Evolutionary conservation across 164 flowering plant genomes (phyloP), one percentile per base, ranked within the genome.

Genomic region (Macadamia integrifolia): DNA sequence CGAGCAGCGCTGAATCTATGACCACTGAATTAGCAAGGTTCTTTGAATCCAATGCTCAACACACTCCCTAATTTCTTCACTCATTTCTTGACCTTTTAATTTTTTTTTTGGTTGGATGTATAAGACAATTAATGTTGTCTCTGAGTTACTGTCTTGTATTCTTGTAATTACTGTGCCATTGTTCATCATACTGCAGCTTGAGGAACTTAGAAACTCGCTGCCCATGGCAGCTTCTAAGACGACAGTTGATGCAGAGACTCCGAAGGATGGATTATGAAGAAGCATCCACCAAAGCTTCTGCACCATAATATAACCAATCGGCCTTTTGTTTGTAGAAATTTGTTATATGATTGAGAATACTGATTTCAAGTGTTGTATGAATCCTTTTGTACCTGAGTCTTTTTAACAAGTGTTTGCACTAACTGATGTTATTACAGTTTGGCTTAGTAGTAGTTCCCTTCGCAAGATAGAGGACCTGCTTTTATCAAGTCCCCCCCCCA

Each of bases 131-230:
- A 55, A 17, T 12, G 64, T 50, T 29, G 3, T 46, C 50, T 3
- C 13, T 46, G 50, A 46, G 50, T 46, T 46, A 8, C 50, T 11
- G 13, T 3, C 9, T 46, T 46, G 9, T 11, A 46, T 46, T 9
- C 50, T 46, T 4, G 7, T 46, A 1, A 11, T 8, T 46, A 1
- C 4, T 0, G 1, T 58, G 3, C 40, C 48, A n/a, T 55, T 42
- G 6, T 56, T 10, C 4, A 35, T 61, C 17, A 0, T 40, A 17
- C 42, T 72, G 76, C 79, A 82, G 86, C 61, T 80, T 30, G 82
- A 80, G 65, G 82, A 80, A 66, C 74, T 75, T 50, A 76, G 71
- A 62, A 71, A 74, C n/a, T 69, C 71, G 14, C 74, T 60, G 32
- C 42, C 46, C 58, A 49, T 18, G 18, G 50, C 76, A 64, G 62